Conservation (phyloP, 2,329 filamentous ascomycete genomes). For the Rhynchosporium agropyri region DNA sequence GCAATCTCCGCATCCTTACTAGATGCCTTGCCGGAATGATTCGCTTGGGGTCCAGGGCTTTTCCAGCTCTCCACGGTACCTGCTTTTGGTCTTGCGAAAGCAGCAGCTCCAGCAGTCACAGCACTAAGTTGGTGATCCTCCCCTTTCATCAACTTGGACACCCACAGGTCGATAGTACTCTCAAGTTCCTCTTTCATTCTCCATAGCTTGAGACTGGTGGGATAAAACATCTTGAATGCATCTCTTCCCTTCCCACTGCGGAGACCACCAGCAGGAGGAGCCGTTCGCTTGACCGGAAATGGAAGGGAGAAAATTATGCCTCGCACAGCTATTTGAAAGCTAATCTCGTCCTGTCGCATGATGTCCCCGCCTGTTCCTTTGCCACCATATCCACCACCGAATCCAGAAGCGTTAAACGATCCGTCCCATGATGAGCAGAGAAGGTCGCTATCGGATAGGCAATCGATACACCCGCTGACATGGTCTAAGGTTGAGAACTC, state of each 20-base stretch:
- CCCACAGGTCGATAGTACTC: conserved; percentile 70
- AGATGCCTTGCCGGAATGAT: conserved; percentile 15
- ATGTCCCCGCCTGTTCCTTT: conserved; percentile 67
- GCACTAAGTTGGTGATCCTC: conserved; percentile 46
- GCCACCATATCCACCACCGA: conserved; percentile 49
- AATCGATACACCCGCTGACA: conserved; percentile 82
- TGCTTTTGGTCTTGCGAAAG: conserved; percentile 51
- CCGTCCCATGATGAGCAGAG: conserved; percentile 73
- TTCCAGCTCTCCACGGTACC: conserved; percentile 43
- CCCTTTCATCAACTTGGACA: conserved; percentile 60
- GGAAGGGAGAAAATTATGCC: conserved; percentile 86
- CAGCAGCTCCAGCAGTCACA: conserved; percentile 51
- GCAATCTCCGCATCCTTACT: conserved; percentile 38
- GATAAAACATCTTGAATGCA: conserved; percentile 90
- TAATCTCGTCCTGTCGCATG: conserved; percentile 89
- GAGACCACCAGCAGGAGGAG: conserved; percentile 42
- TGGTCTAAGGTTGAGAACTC: conserved; percentile 71
- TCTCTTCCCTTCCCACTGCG: conserved; percentile 52
- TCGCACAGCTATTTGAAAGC: conserved; percentile 86
- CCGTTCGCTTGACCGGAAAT: conserved; percentile 76
- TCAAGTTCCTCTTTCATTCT: conserved; percentile 80
- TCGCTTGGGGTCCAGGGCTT: conserved; percentile 23
- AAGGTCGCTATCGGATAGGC: conserved; percentile 85
- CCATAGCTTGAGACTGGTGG: conserved; percentile 82
- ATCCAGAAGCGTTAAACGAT: conserved; percentile 65